Conservation (phyloP, 2,329 filamentous ascomycete species). For the Zasmidium citrigriseum region DNA sequence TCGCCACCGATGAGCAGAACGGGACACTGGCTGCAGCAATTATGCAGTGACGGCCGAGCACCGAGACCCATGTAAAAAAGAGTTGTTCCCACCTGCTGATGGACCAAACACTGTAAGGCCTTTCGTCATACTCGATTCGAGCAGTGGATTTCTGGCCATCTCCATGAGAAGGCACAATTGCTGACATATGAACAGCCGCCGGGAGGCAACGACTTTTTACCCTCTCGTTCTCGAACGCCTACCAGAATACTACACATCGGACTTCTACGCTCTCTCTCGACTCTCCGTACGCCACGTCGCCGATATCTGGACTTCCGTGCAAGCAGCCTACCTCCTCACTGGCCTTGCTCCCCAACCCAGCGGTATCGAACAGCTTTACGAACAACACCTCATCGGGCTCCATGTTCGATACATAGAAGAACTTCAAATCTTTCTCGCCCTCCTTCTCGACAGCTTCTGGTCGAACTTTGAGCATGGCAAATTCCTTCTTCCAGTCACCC, state of each 20-base stretch:
- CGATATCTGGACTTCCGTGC: slow-evolving; percentile 13
- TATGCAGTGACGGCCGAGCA: background rate
- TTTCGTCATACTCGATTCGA: too few species aligned
- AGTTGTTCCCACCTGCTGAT: too few species aligned
- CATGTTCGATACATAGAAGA: slow-evolving; percentile 9
- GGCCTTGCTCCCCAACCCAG: background rate
- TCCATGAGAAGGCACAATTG: too few species aligned
- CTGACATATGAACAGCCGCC: too few species aligned
- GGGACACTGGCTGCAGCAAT: background rate
- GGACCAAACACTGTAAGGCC: too few species aligned
- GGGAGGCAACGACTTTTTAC: too few species aligned
- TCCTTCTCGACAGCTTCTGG: slow-evolving; percentile 1
- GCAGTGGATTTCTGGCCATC: too few species aligned
- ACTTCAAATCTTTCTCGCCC: background rate
- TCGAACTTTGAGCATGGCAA: slow-evolving; percentile 6
- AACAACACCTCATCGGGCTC: slow-evolving; percentile 14
- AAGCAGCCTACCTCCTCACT: slow-evolving; percentile 3
- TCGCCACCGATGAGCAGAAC: background rate
- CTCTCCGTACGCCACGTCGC: slow-evolving; percentile 3
- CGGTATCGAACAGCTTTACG: slow-evolving; percentile 12
- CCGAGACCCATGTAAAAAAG: background rate
- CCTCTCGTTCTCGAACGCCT: background rate
- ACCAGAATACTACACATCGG: slow-evolving; percentile 9
- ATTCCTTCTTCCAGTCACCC: slow-evolving; percentile 5
- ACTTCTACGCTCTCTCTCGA: slow-evolving; percentile 7